Conservation (phyloP, 768 basidiomycete genomes). For the Boletus coccyginus region DNA sequence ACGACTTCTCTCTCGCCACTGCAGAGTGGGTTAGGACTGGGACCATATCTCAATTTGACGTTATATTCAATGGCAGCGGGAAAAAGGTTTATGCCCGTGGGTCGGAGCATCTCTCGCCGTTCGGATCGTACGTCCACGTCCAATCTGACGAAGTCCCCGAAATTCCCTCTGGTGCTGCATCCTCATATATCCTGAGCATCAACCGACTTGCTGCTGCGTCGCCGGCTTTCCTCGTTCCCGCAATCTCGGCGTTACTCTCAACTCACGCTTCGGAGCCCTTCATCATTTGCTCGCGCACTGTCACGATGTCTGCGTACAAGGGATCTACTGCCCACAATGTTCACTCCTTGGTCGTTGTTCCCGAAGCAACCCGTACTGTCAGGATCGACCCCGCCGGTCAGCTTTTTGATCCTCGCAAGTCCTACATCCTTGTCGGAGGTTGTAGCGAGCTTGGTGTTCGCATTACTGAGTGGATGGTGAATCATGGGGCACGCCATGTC, state of each 20-base stretch:
- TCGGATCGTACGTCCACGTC: no score
- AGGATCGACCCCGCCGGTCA: slow-evolving; percentile 26
- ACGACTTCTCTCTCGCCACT: no score
- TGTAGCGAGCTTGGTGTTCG: slow-evolving; percentile 24
- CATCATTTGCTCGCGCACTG: slow-evolving; percentile 2
- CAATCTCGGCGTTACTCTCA: slow-evolving; percentile 17
- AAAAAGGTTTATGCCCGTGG: no score
- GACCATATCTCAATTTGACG: no score
- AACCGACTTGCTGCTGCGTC: slow-evolving; percentile 19
- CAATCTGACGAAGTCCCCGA: no score
- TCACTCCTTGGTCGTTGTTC: slow-evolving; percentile 19
- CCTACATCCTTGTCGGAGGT: slow-evolving; percentile 20
- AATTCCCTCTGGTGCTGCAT: no score
- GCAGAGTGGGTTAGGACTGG: no score
- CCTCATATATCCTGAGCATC: no score
- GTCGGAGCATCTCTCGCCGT: no score
- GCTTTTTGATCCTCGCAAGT: slow-evolving; percentile 30
- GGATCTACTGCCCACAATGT: not conserved
- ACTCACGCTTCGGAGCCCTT: slow-evolving; percentile 19
- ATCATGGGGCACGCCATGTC: slow-evolving; percentile 32
- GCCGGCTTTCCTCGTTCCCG: slow-evolving; percentile 16
- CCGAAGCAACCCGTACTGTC: not conserved
- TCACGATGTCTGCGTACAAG: slow-evolving; percentile 12
- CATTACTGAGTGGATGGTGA: slow-evolving; percentile 38
- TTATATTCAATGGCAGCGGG: no score